A percentile compares a stretch with the other conserved stretches of the same genome.
Conservation (phyloP, 2,329 filamentous ascomycete species). For the Alternaria conjuncta region DNA sequence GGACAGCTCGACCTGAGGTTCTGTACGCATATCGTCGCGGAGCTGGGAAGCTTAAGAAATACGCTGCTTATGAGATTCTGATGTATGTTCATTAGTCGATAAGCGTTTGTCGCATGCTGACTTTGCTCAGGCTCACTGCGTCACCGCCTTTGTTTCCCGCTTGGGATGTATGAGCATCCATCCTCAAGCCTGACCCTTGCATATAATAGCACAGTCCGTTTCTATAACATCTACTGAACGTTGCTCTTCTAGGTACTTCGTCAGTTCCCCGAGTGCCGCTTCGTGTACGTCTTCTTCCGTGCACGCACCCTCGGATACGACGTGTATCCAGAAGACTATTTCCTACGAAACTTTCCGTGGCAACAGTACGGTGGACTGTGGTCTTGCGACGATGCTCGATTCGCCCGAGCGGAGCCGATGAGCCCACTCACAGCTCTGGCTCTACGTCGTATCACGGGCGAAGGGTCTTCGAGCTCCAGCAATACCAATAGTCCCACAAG, state of each 20-base stretch:
- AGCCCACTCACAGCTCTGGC: constrained; percentile 31
- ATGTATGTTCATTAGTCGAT: constrained; percentile 59
- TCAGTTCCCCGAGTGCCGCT: constrained; percentile 47
- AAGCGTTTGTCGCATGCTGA: constrained; percentile 3
- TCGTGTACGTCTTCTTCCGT: constrained; percentile 49
- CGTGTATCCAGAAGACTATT: constrained; percentile 49
- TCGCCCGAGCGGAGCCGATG: constrained; percentile 38
- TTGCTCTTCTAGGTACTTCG: constrained; percentile 40
- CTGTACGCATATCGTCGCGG: constrained; percentile 71
- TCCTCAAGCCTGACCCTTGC: background rate
- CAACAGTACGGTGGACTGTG: constrained; percentile 48
- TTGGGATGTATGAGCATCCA: constrained; percentile 49
- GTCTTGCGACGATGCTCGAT: constrained; percentile 47
- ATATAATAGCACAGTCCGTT: background rate
- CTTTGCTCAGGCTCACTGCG: constrained; percentile 41
- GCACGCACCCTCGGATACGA: constrained; percentile 46
- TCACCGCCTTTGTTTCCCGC: constrained; percentile 47
- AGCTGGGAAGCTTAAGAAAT: constrained; percentile 69
- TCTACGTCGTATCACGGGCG: constrained; percentile 39
- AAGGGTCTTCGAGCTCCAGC: constrained; percentile 26
- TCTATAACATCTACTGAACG: constrained; percentile 30
- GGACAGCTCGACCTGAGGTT: constrained; percentile 64
- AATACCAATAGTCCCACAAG: constrained; percentile 21
- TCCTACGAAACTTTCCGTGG: constrained; percentile 48
- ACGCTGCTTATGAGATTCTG: constrained; percentile 80